phyloP scores from a whole-genome alignment of 1,139 yeast genomes.

The Kazachstania sp. region DNA sequence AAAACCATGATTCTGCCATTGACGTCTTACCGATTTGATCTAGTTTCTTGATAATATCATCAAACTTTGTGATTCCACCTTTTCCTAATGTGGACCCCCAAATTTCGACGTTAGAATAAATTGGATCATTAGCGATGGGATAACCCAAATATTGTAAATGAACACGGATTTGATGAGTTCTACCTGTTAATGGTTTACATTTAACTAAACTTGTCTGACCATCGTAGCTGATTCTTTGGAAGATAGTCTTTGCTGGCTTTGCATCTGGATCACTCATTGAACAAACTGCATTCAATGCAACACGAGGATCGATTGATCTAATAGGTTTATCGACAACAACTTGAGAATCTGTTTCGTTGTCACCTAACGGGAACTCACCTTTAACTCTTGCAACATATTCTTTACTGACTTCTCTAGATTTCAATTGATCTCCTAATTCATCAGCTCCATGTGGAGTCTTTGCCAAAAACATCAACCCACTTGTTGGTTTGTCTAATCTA shows the following conservation, averaged over 20 bases:
- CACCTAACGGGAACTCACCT: constrained; percentile 66
- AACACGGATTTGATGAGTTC: constrained; percentile 92
- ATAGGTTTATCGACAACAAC: constrained; percentile 60
- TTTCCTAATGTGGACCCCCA: constrained; percentile 75
- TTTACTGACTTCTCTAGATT: constrained; percentile 67
- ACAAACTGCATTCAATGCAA: constrained; percentile 61
- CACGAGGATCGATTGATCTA: constrained; percentile 64
- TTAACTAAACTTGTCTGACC: constrained; percentile 62
- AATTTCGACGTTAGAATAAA: constrained; percentile 61
- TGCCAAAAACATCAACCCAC: constrained; percentile 91
- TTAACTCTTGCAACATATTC: constrained; percentile 81
- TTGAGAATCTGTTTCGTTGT: constrained; percentile 11
- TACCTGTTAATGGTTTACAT: constrained; percentile 80
- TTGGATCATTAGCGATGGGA: constrained; percentile 93
- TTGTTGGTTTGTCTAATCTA: constrained; percentile 80
- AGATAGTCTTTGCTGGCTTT: constrained; percentile 48
- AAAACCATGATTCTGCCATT: constrained; percentile 61
- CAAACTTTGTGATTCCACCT: constrained; percentile 42
- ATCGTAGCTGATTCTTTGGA: constrained; percentile 34
- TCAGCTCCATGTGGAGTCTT: constrained; percentile 78
- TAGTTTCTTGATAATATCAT: constrained; percentile 40
- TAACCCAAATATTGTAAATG: constrained; percentile 80
- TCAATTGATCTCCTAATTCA: constrained; percentile 60
- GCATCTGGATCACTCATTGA: constrained; percentile 45
- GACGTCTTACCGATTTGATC: constrained; percentile 61